Evolutionary conservation across 768 basidiomycete species (phyloP).

Genomic region (Collybia sordida): DNA sequence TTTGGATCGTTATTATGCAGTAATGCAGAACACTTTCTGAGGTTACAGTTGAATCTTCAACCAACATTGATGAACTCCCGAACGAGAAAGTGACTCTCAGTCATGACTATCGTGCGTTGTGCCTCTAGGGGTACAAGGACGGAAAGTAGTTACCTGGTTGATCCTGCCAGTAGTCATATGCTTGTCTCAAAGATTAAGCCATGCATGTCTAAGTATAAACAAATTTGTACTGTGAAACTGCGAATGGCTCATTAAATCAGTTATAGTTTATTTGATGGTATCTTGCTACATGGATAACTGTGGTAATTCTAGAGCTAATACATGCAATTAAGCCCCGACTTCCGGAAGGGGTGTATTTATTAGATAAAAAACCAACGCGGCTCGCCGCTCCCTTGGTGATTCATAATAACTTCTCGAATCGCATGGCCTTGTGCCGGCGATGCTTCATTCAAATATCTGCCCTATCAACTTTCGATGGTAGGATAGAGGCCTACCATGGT

Average conservation of each 20-base stretch:
- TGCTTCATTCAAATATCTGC: constrained; percentile 65
- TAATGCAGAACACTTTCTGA: constrained; percentile 7
- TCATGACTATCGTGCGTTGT: constrained; percentile 7
- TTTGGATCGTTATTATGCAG: constrained; percentile 18
- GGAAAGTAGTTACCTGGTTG: constrained; percentile 77
- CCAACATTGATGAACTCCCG: constrained; percentile 23
- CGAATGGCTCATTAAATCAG: constrained; percentile 84
- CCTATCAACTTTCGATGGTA: constrained; percentile 79
- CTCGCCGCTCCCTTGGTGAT: constrained; percentile 66
- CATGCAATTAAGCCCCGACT: constrained; percentile 71
- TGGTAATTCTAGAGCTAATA: constrained; percentile 80
- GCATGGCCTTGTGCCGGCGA: constrained; percentile 71
- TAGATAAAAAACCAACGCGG: constrained; percentile 69
- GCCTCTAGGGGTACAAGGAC: constrained; percentile 4
- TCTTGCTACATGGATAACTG: constrained; percentile 77
- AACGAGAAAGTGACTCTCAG: constrained; percentile 18
- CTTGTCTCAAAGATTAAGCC: constrained; percentile 84
- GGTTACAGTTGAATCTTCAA: constrained; percentile 21
- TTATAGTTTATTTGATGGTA: constrained; percentile 81
- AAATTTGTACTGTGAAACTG: constrained; percentile 75
- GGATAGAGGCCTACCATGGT: constrained; percentile 77
- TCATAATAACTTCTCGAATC: constrained; percentile 77
- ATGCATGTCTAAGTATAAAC: constrained; percentile 82
- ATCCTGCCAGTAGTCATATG: constrained; percentile 85
- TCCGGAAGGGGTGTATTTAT: constrained; percentile 73